Base-by-base conservation (phyloP, 805 yeast species). In the Candida verbasci region DNA sequence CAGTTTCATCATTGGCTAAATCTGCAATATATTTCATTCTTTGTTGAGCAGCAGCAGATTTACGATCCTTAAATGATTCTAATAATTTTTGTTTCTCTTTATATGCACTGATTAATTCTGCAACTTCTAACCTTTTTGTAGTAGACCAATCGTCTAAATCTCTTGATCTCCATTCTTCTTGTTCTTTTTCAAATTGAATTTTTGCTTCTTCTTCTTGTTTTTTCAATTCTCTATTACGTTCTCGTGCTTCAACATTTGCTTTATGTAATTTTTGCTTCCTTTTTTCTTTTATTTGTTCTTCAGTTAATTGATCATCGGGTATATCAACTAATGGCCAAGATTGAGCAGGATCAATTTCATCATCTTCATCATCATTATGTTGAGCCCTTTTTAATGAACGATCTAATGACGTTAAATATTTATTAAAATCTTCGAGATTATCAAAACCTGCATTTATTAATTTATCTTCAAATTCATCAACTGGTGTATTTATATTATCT, bases 11-110 rank as follows among this genome's bases (percentile, higher is more conserved):
- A 31, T 80, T 70, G 0, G 96, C 97, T 42, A 91, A 69, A 9
- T 85, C 82, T 0, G 97, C 95, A 34, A 91, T 80, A 44, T 78
- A 82, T 55, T 85, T 87, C 97, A 91, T 89, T 50, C 97, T 68
- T 60, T 81, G 76, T 60, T 91, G 97, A 1, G 96, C 87, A 18
- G 96, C 95, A 41, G 76, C 77, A 3, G 97, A 88, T 56, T 88
- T 88, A 46, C 97, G 72, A 61, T 89, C 95, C 46, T 78, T 80
- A 57, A 91, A 71, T 35, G 89, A 94, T 43, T 77, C 84, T 48
- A 80, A 73, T 45, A 87, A 62, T 52, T 85, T 79, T 30, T 74
- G 67, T 40, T 87, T 72, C 24, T 85, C 93, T 48, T 78, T 81
- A 43, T 80, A 70, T 34, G 64, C 68, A 23, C 74, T 68, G n/a